Base-by-base conservation (phyloP, 805 yeast genomes). In the Kuraishia floccosa region DNA sequence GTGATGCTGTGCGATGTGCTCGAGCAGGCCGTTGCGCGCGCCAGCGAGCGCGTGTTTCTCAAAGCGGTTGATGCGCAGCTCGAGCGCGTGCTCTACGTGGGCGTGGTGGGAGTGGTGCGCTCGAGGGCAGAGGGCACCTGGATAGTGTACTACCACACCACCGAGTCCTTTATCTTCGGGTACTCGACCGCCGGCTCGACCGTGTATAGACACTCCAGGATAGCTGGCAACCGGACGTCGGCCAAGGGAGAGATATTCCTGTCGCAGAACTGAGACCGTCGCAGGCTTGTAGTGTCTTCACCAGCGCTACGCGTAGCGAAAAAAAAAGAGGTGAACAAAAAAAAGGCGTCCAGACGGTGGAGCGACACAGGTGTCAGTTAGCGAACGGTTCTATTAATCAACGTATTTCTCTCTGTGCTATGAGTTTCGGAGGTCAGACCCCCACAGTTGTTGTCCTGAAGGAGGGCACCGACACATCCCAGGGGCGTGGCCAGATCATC, bases 371-470 rank as follows among this genome's bases (percentile, higher is more conserved):
- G n/a, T n/a, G n/a, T n/a, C n/a, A n/a, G n/a, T n/a, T n/a, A n/a
- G n/a, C n/a, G n/a, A n/a, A n/a, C n/a, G n/a, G n/a, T n/a, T n/a
- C n/a, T n/a, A n/a, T n/a, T n/a, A n/a, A n/a, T n/a, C n/a, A n/a
- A n/a, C n/a, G n/a, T n/a, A n/a, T n/a, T n/a, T n/a, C n/a, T n/a
- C n/a, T n/a, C n/a, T n/a, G n/a, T n/a, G 22, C 36, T 26, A 87
- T 86, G 96, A 80, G 79, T 49, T 85, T 84, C 52, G 83, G 89
- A 40, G 82, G 81, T 34, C 96, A 87, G 56, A 81, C 96, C 24
- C 98, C 98, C 28, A 89, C 98, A n/a, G 83, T 89, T 45, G 97
- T 91, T 39, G 97, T 91, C 32, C 74, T 91, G 38, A 89, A 87
- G 54, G 99, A 91, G 58, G 99, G 99, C 31, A 91, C 99, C 4